A percentile compares a stretch with the other conserved stretches of the same genome.
Evolutionary conservation across 495 filamentous ascomycete genomes (phyloP).

Genomic region (Neurospora sublineolata): DNA sequence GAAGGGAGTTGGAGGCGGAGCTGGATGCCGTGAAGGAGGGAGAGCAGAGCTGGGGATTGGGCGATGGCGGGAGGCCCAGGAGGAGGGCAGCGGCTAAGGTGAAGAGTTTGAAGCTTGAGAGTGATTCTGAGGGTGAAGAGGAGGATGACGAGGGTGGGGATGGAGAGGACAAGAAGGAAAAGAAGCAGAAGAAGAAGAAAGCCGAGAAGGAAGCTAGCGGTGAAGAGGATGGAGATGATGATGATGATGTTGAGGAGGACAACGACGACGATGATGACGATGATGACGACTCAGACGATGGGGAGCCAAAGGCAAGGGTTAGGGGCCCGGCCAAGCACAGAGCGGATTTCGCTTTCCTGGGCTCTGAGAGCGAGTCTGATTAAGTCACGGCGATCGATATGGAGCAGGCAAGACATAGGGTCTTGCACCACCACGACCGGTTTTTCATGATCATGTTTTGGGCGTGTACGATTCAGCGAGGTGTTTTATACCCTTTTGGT

Average conservation of each 20-base stretch:
- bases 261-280: constrained; percentile 34
- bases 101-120: constrained; percentile 11
- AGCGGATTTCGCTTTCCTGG: constrained; percentile 34
- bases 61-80: constrained; percentile 21
- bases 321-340: constrained; percentile 23
- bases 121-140: constrained; percentile 27
- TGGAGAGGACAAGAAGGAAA: constrained; percentile 11
- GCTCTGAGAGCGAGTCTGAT: constrained; percentile 36
- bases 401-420: neutral
- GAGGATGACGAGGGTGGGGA: constrained; percentile 31
- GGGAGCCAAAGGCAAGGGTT: constrained; percentile 14
- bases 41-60: constrained; percentile 63
- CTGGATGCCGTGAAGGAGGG: constrained; percentile 72
- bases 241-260: constrained; percentile 32
- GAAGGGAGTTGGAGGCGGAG: constrained; percentile 69
- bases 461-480: neutral
- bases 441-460: neutral
- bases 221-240: constrained; percentile 35
- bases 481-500: neutral
- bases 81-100: constrained; percentile 19
- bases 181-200: constrained; percentile 11
- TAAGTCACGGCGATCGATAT: constrained; percentile 6
- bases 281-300: constrained; percentile 19
- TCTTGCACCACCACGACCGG: neutral
- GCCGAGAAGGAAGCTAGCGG: constrained; percentile 20